These are phyloP conservation scores for Canna indica DNA, from an alignment of 176 grass and related monocot species.

Conservation along the genomic window DNA sequence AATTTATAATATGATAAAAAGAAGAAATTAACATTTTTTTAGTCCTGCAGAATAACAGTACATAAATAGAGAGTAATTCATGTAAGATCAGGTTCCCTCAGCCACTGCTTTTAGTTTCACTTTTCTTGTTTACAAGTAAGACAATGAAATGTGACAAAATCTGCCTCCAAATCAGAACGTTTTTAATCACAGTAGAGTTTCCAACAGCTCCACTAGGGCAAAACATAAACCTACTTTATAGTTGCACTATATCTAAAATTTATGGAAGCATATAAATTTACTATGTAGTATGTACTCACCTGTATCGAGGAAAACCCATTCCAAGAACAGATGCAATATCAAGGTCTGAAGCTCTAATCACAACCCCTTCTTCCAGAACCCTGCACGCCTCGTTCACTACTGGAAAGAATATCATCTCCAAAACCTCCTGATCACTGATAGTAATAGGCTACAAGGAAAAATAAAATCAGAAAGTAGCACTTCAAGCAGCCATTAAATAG, in stretches of 20 bases:
- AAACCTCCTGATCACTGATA: constrained; percentile 57
- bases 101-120: not conserved
- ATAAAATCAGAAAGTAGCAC: constrained; percentile 11
- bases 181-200: not conserved
- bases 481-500: not conserved
- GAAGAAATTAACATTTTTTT: not conserved
- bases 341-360: constrained; percentile 69
- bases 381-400: constrained; percentile 87
- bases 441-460: constrained; percentile 51
- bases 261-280: not conserved
- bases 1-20: no score
- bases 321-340: constrained; percentile 94
- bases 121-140: not conserved
- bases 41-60: not conserved
- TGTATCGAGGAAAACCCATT: constrained; percentile 95
- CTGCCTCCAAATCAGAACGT: not conserved
- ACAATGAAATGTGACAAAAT: not conserved
- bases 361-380: constrained; percentile 82
- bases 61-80: no score
- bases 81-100: not conserved
- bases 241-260: not conserved
- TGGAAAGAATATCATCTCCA: constrained; percentile 99
- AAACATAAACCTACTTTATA: not conserved
- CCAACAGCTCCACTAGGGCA: not conserved
- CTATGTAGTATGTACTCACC: constrained; percentile 20